phyloP scores from a whole-genome alignment of 2,329 filamentous ascomycete species.

The Alternaria metachromatica region DNA sequence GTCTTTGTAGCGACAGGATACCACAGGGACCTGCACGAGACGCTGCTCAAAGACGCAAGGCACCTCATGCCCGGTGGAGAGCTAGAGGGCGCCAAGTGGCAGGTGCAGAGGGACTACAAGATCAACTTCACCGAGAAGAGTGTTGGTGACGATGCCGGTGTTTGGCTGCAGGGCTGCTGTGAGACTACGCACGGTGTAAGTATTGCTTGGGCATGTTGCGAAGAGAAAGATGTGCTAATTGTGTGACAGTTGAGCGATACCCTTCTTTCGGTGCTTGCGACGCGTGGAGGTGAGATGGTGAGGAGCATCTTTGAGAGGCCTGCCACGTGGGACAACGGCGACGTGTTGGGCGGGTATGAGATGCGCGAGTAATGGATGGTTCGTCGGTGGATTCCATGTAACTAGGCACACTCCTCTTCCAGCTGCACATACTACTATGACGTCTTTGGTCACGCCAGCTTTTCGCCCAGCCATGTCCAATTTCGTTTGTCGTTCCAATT shows the following conservation, averaged over 20 bases:
- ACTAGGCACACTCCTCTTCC: background rate
- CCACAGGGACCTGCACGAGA: constrained; percentile 75
- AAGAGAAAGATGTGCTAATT: constrained; percentile 12
- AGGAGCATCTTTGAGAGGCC: constrained; percentile 69
- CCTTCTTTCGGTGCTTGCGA: constrained; percentile 77
- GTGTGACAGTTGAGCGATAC: constrained; percentile 73
- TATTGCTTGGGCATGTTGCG: constrained; percentile 31
- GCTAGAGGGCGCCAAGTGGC: constrained; percentile 60
- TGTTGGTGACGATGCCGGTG: constrained; percentile 75
- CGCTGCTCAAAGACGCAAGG: constrained; percentile 71
- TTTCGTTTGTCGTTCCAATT: background rate
- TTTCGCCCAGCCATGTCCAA: background rate
- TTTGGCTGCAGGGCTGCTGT: constrained; percentile 95
- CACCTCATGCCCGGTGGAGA: constrained; percentile 66
- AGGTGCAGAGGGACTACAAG: constrained; percentile 78
- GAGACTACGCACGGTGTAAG: constrained; percentile 90
- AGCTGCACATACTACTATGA: background rate
- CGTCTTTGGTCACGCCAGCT: background rate
- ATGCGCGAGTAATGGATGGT: constrained; percentile 13
- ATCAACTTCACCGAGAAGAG: constrained; percentile 72
- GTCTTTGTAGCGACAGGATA: constrained; percentile 91
- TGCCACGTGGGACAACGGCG: constrained; percentile 32
- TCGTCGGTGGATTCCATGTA: background rate
- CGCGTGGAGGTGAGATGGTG: constrained; percentile 79
- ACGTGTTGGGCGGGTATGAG: constrained; percentile 36